Percentiles rank a stretch among this genome's conserved stretches.
phyloP scores from a whole-genome alignment of 2,329 filamentous ascomycete genomes.

The Cercospora zeina region DNA sequence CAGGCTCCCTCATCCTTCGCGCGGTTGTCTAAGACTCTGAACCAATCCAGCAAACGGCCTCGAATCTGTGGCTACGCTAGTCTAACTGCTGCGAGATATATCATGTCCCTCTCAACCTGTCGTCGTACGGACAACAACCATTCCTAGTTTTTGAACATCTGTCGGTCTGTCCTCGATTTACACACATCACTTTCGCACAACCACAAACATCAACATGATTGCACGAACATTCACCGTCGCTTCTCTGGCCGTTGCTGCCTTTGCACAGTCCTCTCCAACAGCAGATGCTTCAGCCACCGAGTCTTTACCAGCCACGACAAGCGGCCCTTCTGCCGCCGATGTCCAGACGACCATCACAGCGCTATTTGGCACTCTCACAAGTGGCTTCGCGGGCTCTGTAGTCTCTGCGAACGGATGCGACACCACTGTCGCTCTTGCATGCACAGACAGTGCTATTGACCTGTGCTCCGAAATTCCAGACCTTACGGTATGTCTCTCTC shows the following conservation, averaged over 20 bases:
- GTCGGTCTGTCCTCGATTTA: not conserved
- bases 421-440: constrained; percentile 22
- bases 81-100: not conserved
- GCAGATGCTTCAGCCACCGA: constrained; percentile 4
- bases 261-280: constrained; percentile 6
- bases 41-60: constrained; percentile 3
- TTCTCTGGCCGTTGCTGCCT: constrained; percentile 12
- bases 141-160: not conserved
- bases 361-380: constrained; percentile 17
- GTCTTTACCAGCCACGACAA: not conserved
- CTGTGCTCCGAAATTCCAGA: constrained; percentile 8
- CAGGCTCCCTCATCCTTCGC: constrained; percentile 7
- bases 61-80: constrained; percentile 6
- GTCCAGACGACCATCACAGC: constrained; percentile 14
- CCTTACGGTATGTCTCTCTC: constrained; percentile 7
- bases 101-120: constrained; percentile 4
- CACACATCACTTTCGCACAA: not conserved
- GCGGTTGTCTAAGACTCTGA: not conserved
- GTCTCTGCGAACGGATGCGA: constrained; percentile 24
- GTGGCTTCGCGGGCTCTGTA: constrained; percentile 18
- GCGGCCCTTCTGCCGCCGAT: constrained; percentile 7
- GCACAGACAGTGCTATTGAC: constrained; percentile 10
- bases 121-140: not conserved
- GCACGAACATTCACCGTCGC: constrained; percentile 13
- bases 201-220: constrained; percentile 11